Percentiles rank a stretch among this genome's conserved stretches.
phyloP scores from a whole-genome alignment of 2,329 filamentous ascomycete genomes.

The Hypocreales sp. region DNA sequence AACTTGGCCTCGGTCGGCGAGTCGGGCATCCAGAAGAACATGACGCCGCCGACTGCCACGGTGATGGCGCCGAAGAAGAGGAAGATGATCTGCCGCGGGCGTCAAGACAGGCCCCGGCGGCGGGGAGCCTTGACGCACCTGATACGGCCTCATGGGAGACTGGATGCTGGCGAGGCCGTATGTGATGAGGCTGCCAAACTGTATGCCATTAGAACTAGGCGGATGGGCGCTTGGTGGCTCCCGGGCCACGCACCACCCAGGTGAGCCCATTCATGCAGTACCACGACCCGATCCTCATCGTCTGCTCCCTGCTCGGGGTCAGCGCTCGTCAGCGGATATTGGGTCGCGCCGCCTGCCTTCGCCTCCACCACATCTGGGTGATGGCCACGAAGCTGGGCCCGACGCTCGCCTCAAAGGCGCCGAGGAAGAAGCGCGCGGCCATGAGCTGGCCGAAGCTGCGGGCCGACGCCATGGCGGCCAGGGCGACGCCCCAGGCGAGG shows the following conservation, averaged over 20 bases:
- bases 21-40: conserved; percentile 32
- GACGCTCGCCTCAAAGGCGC: conserved; percentile 35
- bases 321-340: conserved; percentile 4
- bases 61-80: conserved; percentile 36
- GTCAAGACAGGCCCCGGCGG: too few relatives aligned
- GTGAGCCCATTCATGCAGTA: conserved; percentile 46
- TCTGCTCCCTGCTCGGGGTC: conserved; percentile 31
- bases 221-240: neutral
- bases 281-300: conserved; percentile 39
- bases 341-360: conserved; percentile 14
- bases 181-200: conserved; percentile 37
- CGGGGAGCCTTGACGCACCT: too few relatives aligned
- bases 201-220: conserved; percentile 3
- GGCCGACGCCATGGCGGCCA: conserved; percentile 35
- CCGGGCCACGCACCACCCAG: conserved; percentile 24
- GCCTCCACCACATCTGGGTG: conserved; percentile 46
- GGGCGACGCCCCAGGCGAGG: conserved; percentile 35
- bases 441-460: conserved; percentile 32
- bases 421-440: conserved; percentile 37
- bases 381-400: conserved; percentile 39
- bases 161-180: conserved; percentile 44
- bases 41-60: conserved; percentile 26
- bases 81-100: conserved; percentile 28
- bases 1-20: conserved; percentile 34
- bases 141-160: conserved; percentile 28